phyloP scores from a whole-genome alignment of 2,329 filamentous ascomycete genomes.

The Diaporthe amygdali region DNA sequence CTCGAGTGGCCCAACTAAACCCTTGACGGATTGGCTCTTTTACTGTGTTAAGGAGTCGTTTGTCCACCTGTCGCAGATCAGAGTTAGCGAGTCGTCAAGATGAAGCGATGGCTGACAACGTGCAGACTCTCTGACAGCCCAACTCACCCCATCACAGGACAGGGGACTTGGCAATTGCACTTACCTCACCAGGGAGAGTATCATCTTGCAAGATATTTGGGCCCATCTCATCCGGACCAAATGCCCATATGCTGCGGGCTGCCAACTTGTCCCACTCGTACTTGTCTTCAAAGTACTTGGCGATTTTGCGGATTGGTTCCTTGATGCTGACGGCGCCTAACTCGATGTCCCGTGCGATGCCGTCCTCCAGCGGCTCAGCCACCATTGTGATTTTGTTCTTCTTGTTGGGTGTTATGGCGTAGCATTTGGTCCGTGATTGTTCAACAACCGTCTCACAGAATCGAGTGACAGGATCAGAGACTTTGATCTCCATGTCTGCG shows the following conservation, averaged over 20 bases:
- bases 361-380: constrained; percentile 92
- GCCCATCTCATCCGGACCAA: constrained; percentile 92
- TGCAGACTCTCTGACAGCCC: constrained; percentile 17
- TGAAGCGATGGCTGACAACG: not conserved
- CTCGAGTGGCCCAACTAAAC: constrained; percentile 94
- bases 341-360: constrained; percentile 95
- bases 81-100: constrained; percentile 21
- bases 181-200: constrained; percentile 84
- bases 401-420: constrained; percentile 97
- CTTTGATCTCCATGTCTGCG: constrained; percentile 98
- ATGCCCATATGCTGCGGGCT: constrained; percentile 96
- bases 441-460: constrained; percentile 99
- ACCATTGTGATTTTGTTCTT: constrained; percentile 99
- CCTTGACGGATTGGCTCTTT: constrained; percentile 94
- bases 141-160: not conserved
- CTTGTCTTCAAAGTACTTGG: constrained; percentile 95
- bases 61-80: constrained; percentile 70
- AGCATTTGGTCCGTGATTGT: constrained; percentile 97
- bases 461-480: constrained; percentile 94
- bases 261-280: constrained; percentile 97
- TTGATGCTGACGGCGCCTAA: constrained; percentile 87
- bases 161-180: constrained; percentile 33
- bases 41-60: constrained; percentile 84
- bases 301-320: constrained; percentile 89
- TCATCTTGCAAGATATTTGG: constrained; percentile 98